A percentile compares a stretch with the other conserved stretches of the same genome.
phyloP scores from a whole-genome alignment of 345 rosid genomes.

The Litchi chinensis region DNA sequence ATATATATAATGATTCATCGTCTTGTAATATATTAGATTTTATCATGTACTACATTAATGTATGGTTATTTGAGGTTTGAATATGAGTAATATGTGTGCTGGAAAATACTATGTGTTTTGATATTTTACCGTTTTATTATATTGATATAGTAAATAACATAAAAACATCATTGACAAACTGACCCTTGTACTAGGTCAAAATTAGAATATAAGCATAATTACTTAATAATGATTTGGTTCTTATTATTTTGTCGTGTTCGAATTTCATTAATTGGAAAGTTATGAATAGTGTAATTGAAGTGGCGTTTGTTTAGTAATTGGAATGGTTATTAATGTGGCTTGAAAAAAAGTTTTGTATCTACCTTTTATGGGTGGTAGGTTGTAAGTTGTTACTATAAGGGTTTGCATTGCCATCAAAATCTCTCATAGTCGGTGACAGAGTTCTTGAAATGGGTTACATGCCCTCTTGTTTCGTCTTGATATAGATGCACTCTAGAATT shows the following conservation, averaged over 20 bases:
- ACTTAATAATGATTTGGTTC: not conserved
- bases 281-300: not conserved
- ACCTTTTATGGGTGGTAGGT: not conserved
- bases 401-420: too few species aligned
- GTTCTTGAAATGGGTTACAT: too few species aligned
- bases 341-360: not conserved
- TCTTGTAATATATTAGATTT: too few species aligned
- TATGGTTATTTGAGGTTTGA: not conserved
- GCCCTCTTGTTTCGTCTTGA: too few species aligned
- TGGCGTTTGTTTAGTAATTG: not conserved
- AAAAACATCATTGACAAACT: not conserved
- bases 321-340: not conserved
- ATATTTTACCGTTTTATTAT: too few species aligned
- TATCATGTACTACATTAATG: not conserved
- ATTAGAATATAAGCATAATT: not conserved
- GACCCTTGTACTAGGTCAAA: not conserved
- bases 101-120: too few species aligned
- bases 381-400: too few species aligned
- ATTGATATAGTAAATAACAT: not conserved
- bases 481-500: too few species aligned
- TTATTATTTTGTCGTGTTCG: not conserved
- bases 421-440: too few species aligned
- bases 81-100: not conserved
- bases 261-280: not conserved
- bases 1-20: not conserved